Base-by-base conservation (phyloP, 176 grass and related monocot genomes). In the Musa acuminata region DNA sequence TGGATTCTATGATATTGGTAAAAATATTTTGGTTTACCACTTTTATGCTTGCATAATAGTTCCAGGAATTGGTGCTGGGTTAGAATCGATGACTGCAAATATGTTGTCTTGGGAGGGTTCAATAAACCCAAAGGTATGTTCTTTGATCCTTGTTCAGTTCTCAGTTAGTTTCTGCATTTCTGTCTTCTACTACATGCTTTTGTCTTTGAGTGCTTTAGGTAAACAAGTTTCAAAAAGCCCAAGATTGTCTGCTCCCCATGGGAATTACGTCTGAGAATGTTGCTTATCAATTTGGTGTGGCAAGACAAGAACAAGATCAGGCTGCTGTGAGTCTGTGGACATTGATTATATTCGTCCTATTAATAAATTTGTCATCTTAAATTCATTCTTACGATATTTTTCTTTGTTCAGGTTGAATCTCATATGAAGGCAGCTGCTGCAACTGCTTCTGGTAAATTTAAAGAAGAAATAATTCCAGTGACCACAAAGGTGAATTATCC, bases 241-340 rank as follows among this genome's bases (percentile, higher is more conserved):
- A 99, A 64, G 95, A 99, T 79, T 94, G 95, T 75, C 90, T 99
- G 75, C 80, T 99, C 72, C 95, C 95, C 21, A 99, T 99, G 95
- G 95, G 90, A 85, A 87, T 94, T 72, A 93, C 95, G 11, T 98
- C 95, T 49, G 95, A 98, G 84, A 98, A 98, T 93, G 95, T 98
- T 76, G 95, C 95, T 14, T 68, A 91, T 20, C 72, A 82, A 49
- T 93, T 78, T 59, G 88, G 90, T 72, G 90, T 94, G 52, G 89
- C 88, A 25, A 88, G 95, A 81, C 64, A 91, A 60, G 90, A 98
- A 71, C 95, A 98, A 84, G 95, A 98, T 75, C 73, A 91, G 70
- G 90, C 90, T 49, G 95, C 95, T 82, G 95, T 98, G 76, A 98
- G 95, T 91, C 8, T 66, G 55, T 21, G 21, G 13, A 11, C 35